Evolutionary conservation across 345 rosid species (phyloP).

Genomic region (Populus simonii): DNA sequence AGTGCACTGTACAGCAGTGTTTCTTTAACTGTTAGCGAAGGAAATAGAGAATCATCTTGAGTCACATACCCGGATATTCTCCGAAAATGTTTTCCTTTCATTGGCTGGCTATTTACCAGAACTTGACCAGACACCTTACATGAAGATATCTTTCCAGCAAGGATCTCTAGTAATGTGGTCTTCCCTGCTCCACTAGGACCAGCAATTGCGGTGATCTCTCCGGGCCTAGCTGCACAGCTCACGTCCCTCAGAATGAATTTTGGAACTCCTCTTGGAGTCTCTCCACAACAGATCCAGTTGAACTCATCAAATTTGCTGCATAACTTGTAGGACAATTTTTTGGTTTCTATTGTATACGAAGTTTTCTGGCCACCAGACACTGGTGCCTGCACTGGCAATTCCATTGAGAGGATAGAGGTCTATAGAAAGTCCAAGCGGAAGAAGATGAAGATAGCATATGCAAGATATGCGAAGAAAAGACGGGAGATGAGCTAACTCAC

Average conservation of each 20-base stretch:
- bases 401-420: slow-evolving; percentile 40
- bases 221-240: slow-evolving; percentile 61
- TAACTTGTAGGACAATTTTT: slow-evolving; percentile 52
- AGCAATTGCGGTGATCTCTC: slow-evolving; percentile 66
- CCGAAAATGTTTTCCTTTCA: slow-evolving; percentile 52
- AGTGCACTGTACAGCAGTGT: slow-evolving; percentile 78
- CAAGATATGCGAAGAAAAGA: slow-evolving; percentile 12
- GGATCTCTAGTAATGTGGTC: slow-evolving; percentile 80
- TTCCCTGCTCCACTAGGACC: slow-evolving; percentile 98
- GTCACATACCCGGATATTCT: slow-evolving; percentile 76
- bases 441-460: slow-evolving; percentile 1
- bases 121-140: slow-evolving; percentile 52
- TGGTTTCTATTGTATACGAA: slow-evolving; percentile 55
- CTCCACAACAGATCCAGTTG: slow-evolving; percentile 24
- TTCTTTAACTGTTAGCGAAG: slow-evolving; percentile 80
- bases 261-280: slow-evolving; percentile 17
- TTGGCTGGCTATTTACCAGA: slow-evolving; percentile 55
- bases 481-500: slow-evolving; percentile 78
- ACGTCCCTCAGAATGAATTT: slow-evolving; percentile 57
- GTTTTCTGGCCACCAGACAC: slow-evolving; percentile 34
- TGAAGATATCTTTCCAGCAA: slow-evolving; percentile 59
- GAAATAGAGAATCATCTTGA: slow-evolving; percentile 85
- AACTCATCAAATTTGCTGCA: slow-evolving; percentile 41
- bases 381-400: slow-evolving; percentile 57
- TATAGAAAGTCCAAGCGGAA: slow-evolving; percentile 18